Evolutionary conservation across 1,284 basidiomycete species (phyloP), one percentile per base, ranked within the genome.

Genomic region (Puccinia hordei): DNA sequence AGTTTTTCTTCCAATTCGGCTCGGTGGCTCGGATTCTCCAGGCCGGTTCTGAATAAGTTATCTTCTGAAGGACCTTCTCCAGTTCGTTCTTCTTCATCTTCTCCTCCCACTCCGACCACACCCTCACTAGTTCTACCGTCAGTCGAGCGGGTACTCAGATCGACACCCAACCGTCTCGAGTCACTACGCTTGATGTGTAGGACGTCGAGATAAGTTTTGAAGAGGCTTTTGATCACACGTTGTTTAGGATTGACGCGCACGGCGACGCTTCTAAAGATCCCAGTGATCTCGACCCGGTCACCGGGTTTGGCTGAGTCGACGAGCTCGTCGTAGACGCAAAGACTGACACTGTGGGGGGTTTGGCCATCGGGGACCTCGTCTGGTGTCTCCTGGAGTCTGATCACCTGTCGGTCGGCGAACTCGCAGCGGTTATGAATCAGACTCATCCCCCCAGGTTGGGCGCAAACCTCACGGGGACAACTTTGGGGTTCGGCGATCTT

Each of bases 321-420:
- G 1, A 99, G 89, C 85, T 99, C 97, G 85, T 99, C 95, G 85
- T 99, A 98, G 24, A 93, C 92, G 85, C 95, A 96, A 81, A 99
- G 87, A 1, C 93, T 95, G 75, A 99, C 94, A 0, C 95, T 98
- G 85, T 98, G 95, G 0, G 96, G 96, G 0, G 96, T 99, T 86
- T 98, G 96, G 24, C 96, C 97, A 86, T 98, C 96, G 0, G 96
- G 96, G 0, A 99, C 95, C 9, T 92, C 93, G 84, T 99, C 97
- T 0, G 96, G 96, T 0, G 96, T 99, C 86, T 99, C 96, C 85
- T 99, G 96, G 5, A 99, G 88, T 59, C 96, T 90, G 80, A 98
- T 92, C 65, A 98, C 93, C 86, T 99, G 97, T 76, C 96, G 89
- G 87, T 99, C 95, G 44, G 93, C 92, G 84, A 98, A 99, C 83